Evolutionary conservation across 768 basidiomycete genomes (phyloP), one percentile per base, ranked within the genome.

Genomic region (Lactarius pseudohatsudake): DNA sequence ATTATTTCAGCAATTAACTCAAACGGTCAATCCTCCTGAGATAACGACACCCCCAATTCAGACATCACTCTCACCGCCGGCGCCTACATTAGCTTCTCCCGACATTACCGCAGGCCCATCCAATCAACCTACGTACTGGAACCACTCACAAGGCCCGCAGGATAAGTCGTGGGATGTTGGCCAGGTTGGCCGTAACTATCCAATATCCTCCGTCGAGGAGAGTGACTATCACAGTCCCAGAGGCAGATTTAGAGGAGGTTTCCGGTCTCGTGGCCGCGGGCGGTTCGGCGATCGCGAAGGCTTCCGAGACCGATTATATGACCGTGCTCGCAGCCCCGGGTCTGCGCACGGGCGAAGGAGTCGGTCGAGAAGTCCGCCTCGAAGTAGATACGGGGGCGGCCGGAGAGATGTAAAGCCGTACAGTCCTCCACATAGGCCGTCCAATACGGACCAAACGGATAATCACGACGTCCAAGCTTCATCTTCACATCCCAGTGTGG

Each of bases 1-100:
- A 57, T 79, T 91, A 70, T 79, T 94, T 72, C 90, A 92, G 74
- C 91, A 91, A 74, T 82, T 93, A 74, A 82, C 90, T 61, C 85
- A 86, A 72, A 83, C 84, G 72, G 84, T 87, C 50, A 67, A 57
- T 62, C 22, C 81, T 77, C 67, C 74, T 58, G 59, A 61, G 60
- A 30, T 38, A 62, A 58, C 57, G 20, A 1, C 40, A 18, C 54
- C 61, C 41, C 53, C 54, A 38, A 47, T 43, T 58, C 61, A 55
- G 40, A 45, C 58, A 18, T 32, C 57, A 36, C 30, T 86, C 66
- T 60, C 64, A 18, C 50, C 34, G 4, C 43, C 28, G 18, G 54
- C 65, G 53, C 57, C 54, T 56, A 28, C 53, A n/a, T 32, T 43
- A n/a, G 4, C 62, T 57, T 38, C 61, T 28, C 53, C 62, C 57